Evolutionary conservation across 768 basidiomycete species (phyloP).

Genomic region (Leccinum incarnatum): DNA sequence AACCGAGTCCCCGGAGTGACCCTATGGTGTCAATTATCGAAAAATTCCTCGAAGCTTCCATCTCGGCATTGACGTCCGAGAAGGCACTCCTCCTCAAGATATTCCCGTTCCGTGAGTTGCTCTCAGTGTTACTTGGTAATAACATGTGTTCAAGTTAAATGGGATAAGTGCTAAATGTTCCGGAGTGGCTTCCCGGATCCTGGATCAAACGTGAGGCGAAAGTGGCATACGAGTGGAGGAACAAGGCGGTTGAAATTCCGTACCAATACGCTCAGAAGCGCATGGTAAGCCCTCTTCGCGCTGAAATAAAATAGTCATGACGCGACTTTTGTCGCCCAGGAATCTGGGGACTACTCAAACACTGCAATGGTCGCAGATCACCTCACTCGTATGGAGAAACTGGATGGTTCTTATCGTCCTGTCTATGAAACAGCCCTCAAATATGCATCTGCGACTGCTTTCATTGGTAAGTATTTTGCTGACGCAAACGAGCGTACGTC

Average conservation of each 20-base stretch:
- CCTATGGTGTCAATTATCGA: background rate
- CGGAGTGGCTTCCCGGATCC: conserved; percentile 4
- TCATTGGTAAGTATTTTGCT: background rate
- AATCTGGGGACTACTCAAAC: background rate
- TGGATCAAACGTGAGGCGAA: conserved; percentile 4
- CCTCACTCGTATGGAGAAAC: background rate
- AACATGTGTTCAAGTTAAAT: conserved; percentile 3
- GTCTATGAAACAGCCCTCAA: background rate
- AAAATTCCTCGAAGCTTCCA: background rate
- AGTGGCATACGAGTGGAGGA: background rate
- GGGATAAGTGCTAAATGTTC: background rate
- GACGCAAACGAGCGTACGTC: background rate
- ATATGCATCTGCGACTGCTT: background rate
- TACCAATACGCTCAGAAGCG: background rate
- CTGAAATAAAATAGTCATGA: background rate
- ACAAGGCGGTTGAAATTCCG: conserved; percentile 2
- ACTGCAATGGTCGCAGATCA: background rate
- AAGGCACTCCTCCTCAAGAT: conserved; percentile 4
- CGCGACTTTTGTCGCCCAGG: background rate
- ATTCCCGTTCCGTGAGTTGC: conserved; percentile 13
- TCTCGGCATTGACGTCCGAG: background rate
- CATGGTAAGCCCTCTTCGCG: background rate
- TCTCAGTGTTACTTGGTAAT: too few species aligned
- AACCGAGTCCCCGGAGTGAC: background rate
- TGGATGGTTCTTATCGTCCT: background rate